Base-by-base conservation (phyloP, 202 grass and related monocot species). In the Setaria viridis region DNA sequence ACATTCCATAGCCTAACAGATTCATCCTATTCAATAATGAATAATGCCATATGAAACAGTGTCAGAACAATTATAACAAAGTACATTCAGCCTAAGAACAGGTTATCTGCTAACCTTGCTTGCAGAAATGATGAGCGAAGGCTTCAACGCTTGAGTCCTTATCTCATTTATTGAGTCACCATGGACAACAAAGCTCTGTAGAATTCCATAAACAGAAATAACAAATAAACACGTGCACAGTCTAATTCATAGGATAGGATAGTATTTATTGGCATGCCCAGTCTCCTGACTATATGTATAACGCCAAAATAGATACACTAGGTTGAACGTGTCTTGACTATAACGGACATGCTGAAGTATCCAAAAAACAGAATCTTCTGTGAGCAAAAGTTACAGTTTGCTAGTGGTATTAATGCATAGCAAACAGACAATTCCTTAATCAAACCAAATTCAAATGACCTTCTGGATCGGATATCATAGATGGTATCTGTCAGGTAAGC, bases 1-100 rank as follows among this genome's bases (percentile, higher is more conserved):
- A 94, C 90, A 92, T 98, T 98, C 95, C 95, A 98, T 53, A 95
- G 78, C 84, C 95, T 92, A 85, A 95, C 93, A 76, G 95, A 98
- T 67, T 98, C 95, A 59, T 98, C 95, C 95, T 94, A 87, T 83
- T 84, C 42, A 51, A 89, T 59, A 43, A 25, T 25, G 25, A 25
- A 25, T 25, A 25, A 89, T 59, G 39, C 43, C 59, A 84, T 39
- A 59, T 51, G 49, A 77, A 58, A 68, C 20, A 46, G 56, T 41
- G 78, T 88, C 43, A 88, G 67, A 77, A 74, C 73, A 82, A 77
- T 65, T 62, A 86, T 32, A 67, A 49, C 39, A 62, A 12, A 54
- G 72, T 42, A 55, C 20, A 33, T 74, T 85, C 17, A 82, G 11
- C 43, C 59, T 70, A n/a, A 84, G 16, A 76, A 66, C 33, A 74